phyloP scores from a whole-genome alignment of 371 early-diverging fungal species.

The Saksenaea vasiformis region DNA sequence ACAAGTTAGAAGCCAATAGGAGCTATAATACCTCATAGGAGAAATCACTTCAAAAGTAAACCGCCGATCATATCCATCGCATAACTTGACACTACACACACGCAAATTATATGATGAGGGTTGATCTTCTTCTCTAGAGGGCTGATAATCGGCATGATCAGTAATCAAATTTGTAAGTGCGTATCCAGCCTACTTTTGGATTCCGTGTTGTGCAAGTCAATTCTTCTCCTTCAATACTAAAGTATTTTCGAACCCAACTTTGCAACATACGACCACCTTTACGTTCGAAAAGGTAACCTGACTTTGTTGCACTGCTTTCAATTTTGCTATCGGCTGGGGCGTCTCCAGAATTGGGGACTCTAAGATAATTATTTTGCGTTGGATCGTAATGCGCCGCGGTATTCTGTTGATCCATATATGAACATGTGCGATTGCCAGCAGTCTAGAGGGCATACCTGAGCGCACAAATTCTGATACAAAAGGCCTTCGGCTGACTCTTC shows the following conservation, averaged over 20 bases:
- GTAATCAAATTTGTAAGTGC: background rate
- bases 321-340: background rate
- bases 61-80: slow-evolving; percentile 70
- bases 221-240: slow-evolving; percentile 65
- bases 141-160: background rate
- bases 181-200: slow-evolving; percentile 36
- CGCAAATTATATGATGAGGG: slow-evolving; percentile 61
- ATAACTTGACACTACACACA: slow-evolving; percentile 77
- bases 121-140: slow-evolving; percentile 43
- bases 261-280: slow-evolving; percentile 69
- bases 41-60: slow-evolving; percentile 87
- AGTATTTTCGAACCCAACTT: slow-evolving; percentile 78
- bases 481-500: slow-evolving; percentile 41
- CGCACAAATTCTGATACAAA: slow-evolving; percentile 33
- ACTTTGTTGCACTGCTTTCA: slow-evolving; percentile 34
- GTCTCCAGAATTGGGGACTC: background rate
- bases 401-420: slow-evolving; percentile 11
- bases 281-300: slow-evolving; percentile 79
- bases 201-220: slow-evolving; percentile 56
- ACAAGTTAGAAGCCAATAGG: background rate
- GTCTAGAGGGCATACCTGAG: slow-evolving; percentile 18
- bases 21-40: slow-evolving; percentile 60
- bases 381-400: slow-evolving; percentile 35
- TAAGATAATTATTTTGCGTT: slow-evolving; percentile 14
- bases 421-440: background rate